Evolutionary conservation across 2,329 filamentous ascomycete species (phyloP).

Genomic region (Orbilia quercus): DNA sequence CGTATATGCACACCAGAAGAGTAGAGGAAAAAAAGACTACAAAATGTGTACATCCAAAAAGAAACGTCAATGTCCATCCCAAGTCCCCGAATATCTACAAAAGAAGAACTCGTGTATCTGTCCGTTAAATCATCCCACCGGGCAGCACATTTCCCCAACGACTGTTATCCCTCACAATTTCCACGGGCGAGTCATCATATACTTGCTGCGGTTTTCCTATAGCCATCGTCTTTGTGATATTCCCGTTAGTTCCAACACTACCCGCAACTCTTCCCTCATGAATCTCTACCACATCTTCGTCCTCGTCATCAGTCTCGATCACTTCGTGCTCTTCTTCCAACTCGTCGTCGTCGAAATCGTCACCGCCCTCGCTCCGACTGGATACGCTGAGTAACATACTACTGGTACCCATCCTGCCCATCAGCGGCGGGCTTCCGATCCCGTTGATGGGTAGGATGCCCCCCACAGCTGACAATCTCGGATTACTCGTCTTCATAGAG

Average conservation of each 20-base stretch:
- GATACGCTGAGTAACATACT: slow-evolving; percentile 53
- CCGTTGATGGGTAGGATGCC: slow-evolving; percentile 27
- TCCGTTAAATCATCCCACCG: slow-evolving; percentile 47
- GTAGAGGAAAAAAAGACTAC: not conserved
- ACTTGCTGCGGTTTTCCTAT: not conserved
- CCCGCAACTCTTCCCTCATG: slow-evolving; percentile 15
- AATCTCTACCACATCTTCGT: slow-evolving; percentile 35
- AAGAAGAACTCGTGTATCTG: not conserved
- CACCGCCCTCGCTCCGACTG: slow-evolving; percentile 42
- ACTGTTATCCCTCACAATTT: slow-evolving; percentile 51
- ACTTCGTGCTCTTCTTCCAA: slow-evolving; percentile 20
- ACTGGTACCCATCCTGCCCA: slow-evolving; percentile 49
- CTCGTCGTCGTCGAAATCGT: slow-evolving; percentile 39
- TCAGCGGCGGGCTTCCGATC: slow-evolving; percentile 24
- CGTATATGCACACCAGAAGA: not conserved
- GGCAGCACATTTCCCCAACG: slow-evolving; percentile 51
- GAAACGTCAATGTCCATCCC: not conserved
- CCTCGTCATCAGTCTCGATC: slow-evolving; percentile 37
- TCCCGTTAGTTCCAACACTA: slow-evolving; percentile 1
- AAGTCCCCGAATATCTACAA: slow-evolving; percentile 37
- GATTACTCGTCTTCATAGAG: slow-evolving; percentile 43
- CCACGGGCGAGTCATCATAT: slow-evolving; percentile 27
- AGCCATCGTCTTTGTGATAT: slow-evolving; percentile 18
- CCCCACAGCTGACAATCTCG: slow-evolving; percentile 45
- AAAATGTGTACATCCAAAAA: slow-evolving; percentile 1